These are phyloP conservation scores for Rhodosporidiobolus odoratus DNA, from an alignment of 768 basidiomycete species.

Conservation along the genomic window DNA sequence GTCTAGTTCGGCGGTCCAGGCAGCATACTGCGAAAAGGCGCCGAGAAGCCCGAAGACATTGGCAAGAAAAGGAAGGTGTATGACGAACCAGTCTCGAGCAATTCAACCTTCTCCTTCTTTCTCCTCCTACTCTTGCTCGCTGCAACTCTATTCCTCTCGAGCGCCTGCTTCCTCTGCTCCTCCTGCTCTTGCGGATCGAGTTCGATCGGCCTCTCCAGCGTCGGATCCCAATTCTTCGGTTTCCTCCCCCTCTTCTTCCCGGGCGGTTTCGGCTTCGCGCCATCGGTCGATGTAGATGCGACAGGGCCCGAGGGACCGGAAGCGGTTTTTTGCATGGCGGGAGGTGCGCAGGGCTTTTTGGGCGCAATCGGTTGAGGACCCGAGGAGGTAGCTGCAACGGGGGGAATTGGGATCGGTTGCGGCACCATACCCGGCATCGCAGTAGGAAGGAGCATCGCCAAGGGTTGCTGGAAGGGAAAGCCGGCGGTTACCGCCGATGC, in stretches of 20 bases:
- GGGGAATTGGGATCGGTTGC: too few species aligned
- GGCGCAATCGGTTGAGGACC: too few species aligned
- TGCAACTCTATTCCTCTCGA: conserved; percentile 40
- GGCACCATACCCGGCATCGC: too few species aligned
- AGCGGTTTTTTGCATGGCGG: neutral
- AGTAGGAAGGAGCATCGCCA: too few species aligned
- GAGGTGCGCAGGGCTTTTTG: too few species aligned
- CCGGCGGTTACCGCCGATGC: too few species aligned
- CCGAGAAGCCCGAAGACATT: too few species aligned
- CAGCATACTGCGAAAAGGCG: neutral
- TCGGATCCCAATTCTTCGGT: conserved; percentile 33
- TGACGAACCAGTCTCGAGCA: conserved; percentile 30
- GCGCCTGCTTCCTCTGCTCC: conserved; percentile 28
- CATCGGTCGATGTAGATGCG: neutral
- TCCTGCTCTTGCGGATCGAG: conserved; percentile 35
- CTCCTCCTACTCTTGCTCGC: conserved; percentile 38
- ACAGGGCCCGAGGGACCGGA: neutral
- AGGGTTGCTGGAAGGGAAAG: too few species aligned
- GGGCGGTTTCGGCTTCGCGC: conserved; percentile 5
- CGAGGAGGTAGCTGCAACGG: too few species aligned
- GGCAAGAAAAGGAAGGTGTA: neutral
- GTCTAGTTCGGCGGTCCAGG: neutral
- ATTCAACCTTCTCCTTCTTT: conserved; percentile 38
- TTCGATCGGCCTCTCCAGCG: conserved; percentile 13
- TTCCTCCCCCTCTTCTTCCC: conserved; percentile 34